These are phyloP conservation scores for Salvia sclarea DNA, from an alignment of 305 asterid species.

Conservation along the genomic window DNA sequence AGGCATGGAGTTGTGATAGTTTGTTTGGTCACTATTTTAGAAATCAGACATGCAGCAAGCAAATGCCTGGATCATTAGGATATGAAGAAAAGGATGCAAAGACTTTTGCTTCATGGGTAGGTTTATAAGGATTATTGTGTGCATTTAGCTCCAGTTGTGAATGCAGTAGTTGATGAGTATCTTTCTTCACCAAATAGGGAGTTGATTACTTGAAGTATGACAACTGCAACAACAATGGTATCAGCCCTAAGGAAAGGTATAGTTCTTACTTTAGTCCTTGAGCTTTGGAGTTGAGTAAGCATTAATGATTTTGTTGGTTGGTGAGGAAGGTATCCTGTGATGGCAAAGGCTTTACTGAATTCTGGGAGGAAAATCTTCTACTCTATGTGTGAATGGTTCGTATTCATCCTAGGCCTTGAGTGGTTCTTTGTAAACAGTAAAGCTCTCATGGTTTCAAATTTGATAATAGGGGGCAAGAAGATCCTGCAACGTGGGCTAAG, in stretches of 20 bases:
- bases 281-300: background rate
- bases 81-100: constrained; percentile 85
- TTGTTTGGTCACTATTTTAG: constrained; percentile 36
- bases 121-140: background rate
- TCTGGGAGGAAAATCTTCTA: constrained; percentile 89
- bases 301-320: background rate
- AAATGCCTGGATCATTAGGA: constrained; percentile 94
- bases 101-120: constrained; percentile 91
- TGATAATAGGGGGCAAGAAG: constrained; percentile 75
- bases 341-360: constrained; percentile 76
- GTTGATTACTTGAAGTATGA: constrained; percentile 94
- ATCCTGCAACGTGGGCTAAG: constrained; percentile 98
- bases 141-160: background rate
- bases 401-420: background rate
- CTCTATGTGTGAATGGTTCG: constrained; percentile 90
- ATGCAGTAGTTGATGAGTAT: too few species aligned
- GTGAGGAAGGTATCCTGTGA: constrained; percentile 56
- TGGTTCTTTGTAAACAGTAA: too few species aligned
- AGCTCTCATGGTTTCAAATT: background rate
- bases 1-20: background rate
- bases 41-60: constrained; percentile 68
- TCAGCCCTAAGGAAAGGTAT: constrained; percentile 72
- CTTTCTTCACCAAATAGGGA: constrained; percentile 47
- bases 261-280: background rate
- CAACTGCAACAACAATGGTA: constrained; percentile 64